Percentiles rank a stretch among this genome's conserved stretches.
Evolutionary conservation across 1,284 basidiomycete species (phyloP).

Genomic region (Fistulina hepatica): DNA sequence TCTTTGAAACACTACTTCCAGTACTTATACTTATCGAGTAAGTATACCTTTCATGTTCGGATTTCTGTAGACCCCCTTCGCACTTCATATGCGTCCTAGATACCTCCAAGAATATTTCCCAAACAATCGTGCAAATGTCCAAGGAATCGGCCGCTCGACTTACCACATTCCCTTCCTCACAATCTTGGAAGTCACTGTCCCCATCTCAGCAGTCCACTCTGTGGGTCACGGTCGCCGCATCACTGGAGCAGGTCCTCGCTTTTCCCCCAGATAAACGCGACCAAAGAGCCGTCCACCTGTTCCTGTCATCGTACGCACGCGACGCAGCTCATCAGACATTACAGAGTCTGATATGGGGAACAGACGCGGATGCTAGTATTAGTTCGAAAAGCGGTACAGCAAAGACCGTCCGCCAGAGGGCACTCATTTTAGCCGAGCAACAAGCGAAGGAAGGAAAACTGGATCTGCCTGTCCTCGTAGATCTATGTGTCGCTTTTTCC

Average conservation of each 20-base stretch:
- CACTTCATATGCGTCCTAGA: too few relatives aligned
- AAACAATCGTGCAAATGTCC: too few relatives aligned
- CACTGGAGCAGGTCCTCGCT: constrained; percentile 34
- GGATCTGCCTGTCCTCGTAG: constrained; percentile 44
- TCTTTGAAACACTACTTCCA: too few relatives aligned
- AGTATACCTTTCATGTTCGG: too few relatives aligned
- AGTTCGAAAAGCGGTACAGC: constrained; percentile 29
- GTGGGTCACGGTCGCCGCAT: constrained; percentile 34
- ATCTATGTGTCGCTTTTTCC: constrained; percentile 49
- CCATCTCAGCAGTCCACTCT: constrained; percentile 42
- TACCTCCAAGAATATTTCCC: too few relatives aligned
- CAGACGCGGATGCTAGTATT: too few relatives aligned
- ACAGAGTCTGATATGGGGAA: constrained; percentile 47
- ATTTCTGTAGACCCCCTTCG: too few relatives aligned
- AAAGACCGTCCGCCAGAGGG: constrained; percentile 33
- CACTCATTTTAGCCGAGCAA: constrained; percentile 46
- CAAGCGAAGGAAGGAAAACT: constrained; percentile 32
- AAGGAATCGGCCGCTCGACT: too few relatives aligned
- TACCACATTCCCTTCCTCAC: too few relatives aligned
- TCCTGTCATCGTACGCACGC: constrained; percentile 46
- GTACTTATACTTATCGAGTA: too few relatives aligned
- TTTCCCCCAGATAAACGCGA: constrained; percentile 38
- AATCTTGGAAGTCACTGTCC: constrained; percentile 38
- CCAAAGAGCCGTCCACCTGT: constrained; percentile 32
- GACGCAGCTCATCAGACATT: constrained; percentile 41